Percentiles rank a stretch among this genome's conserved stretches.
Evolutionary conservation across 192 early-diverging fungal species (phyloP).

Genomic region (Podila minutissima): DNA sequence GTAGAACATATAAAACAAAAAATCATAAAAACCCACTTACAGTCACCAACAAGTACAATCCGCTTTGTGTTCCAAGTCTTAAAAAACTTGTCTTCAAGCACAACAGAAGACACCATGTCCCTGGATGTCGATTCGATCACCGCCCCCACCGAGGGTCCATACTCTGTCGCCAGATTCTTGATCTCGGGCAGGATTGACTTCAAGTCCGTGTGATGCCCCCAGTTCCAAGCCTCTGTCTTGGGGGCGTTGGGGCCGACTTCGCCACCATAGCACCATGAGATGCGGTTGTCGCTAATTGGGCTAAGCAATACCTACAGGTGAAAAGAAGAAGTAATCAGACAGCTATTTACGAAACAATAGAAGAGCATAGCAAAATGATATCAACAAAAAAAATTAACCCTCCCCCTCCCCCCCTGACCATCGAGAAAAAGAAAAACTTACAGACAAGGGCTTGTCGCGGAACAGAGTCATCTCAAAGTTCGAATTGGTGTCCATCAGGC

Average conservation of each 20-base stretch:
- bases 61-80: constrained; percentile 33
- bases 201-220: not conserved
- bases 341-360: too few species aligned
- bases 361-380: not conserved
- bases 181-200: constrained; percentile 7
- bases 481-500: constrained; percentile 8
- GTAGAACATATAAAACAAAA: too few species aligned
- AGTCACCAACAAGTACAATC: constrained; percentile 29
- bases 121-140: constrained; percentile 15
- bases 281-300: constrained; percentile 17
- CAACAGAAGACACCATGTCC: constrained; percentile 20
- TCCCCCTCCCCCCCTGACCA: too few species aligned
- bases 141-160: constrained; percentile 9
- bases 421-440: constrained; percentile 1
- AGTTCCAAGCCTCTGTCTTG: constrained; percentile 1
- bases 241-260: not conserved
- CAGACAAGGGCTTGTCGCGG: constrained; percentile 3
- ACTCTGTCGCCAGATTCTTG: not conserved
- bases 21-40: not conserved
- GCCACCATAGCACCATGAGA: constrained; percentile 34
- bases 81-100: constrained; percentile 36
- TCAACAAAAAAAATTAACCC: too few species aligned
- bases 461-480: constrained; percentile 24
- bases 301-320: constrained; percentile 16
- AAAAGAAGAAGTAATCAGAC: not conserved